Conservation (phyloP, 148 eudicot species). For the Rhododendron ovatum region DNA sequence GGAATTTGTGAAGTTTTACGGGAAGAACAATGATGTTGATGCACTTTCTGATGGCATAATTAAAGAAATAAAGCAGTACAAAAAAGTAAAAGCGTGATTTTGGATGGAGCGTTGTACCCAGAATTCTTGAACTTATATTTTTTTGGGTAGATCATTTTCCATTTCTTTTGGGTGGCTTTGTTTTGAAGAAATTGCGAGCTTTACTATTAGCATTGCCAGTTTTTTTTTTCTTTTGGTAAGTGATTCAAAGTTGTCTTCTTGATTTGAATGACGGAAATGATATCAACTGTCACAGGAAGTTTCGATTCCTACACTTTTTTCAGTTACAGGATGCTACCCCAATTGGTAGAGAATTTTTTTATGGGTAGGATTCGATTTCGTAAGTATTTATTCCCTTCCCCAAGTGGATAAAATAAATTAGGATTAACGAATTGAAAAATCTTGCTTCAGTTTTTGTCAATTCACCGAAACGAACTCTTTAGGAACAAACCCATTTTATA, state of each 20-base stretch:
- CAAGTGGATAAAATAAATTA: too few species aligned
- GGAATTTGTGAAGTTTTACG: constrained; percentile 84
- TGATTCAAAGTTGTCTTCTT: background rate
- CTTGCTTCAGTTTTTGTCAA: too few species aligned
- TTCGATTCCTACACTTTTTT: background rate
- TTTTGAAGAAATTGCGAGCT: background rate
- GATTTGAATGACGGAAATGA: background rate
- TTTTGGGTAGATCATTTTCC: background rate
- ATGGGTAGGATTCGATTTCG: too few species aligned
- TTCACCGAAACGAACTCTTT: too few species aligned
- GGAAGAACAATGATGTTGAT: constrained; percentile 71
- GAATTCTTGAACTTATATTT: background rate
- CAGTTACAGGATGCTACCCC: background rate
- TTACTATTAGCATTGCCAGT: background rate
- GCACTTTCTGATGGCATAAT: constrained; percentile 72
- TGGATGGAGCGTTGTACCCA: background rate
- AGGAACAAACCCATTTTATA: too few species aligned
- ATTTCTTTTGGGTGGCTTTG: background rate
- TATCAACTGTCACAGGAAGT: background rate
- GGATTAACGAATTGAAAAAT: too few species aligned
- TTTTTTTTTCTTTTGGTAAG: background rate
- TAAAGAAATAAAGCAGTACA: constrained; percentile 69
- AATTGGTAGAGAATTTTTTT: too few species aligned
- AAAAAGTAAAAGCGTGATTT: constrained; percentile 32
- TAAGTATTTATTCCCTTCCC: too few species aligned